Evolutionary conservation across 1,139 yeast species (phyloP).

Genomic region (Candida neerlandica): DNA sequence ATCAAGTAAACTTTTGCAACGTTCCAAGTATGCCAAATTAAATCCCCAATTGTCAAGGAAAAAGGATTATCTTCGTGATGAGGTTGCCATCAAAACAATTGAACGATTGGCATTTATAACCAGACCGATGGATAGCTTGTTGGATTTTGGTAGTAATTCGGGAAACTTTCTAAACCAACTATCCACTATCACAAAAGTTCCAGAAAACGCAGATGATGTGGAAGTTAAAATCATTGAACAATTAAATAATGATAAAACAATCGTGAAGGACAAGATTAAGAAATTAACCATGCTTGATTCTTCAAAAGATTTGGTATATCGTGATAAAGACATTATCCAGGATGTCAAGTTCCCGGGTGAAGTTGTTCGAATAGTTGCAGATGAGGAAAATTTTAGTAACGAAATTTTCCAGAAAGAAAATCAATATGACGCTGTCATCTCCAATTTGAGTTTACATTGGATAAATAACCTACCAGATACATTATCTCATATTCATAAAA

Average conservation of each 20-base stretch:
- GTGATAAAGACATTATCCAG: conserved; percentile 42
- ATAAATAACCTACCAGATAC: conserved; percentile 76
- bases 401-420: conserved; percentile 39
- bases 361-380: conserved; percentile 54
- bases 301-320: conserved; percentile 51
- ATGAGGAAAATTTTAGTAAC: conserved; percentile 64
- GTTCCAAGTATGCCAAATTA: conserved; percentile 52
- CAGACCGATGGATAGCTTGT: conserved; percentile 57
- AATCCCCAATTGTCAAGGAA: conserved; percentile 51
- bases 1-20: conserved; percentile 57
- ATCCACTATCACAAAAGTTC: conserved; percentile 33
- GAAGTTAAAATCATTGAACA: conserved; percentile 35
- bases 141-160: conserved; percentile 76
- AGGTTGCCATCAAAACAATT: conserved; percentile 70
- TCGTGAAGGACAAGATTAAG: conserved; percentile 54
- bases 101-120: conserved; percentile 77
- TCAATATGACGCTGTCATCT: conserved; percentile 70
- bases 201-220: conserved; percentile 30
- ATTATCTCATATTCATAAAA: conserved; percentile 56
- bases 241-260: conserved; percentile 53
- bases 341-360: conserved; percentile 46
- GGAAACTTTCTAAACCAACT: conserved; percentile 56
- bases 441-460: conserved; percentile 82
- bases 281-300: conserved; percentile 72
- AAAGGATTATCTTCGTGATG: conserved; percentile 78